phyloP scores from a whole-genome alignment of 352 stramenopile species.

The Phytophthora agathidicida region DNA sequence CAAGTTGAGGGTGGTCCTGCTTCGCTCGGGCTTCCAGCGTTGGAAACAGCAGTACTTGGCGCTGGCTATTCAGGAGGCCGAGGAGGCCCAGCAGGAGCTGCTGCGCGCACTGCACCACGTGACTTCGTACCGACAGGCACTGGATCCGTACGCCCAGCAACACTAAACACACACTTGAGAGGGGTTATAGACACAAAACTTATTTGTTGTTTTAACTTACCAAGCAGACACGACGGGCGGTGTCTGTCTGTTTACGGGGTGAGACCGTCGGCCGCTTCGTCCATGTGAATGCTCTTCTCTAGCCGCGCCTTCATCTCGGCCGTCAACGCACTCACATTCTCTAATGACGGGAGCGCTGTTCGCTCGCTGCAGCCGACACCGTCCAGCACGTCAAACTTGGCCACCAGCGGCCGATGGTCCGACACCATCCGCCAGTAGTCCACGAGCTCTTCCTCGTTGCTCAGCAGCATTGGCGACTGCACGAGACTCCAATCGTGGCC shows the following conservation, averaged over 20 bases:
- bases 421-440: conserved; percentile 88
- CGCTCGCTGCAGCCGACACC: conserved; percentile 2
- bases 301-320: conserved; percentile 31
- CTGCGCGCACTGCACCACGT: conserved; percentile 45
- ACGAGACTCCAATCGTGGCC: conserved; percentile 71
- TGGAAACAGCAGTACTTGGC: conserved; percentile 65
- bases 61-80: conserved; percentile 45
- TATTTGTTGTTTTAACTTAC: conserved; percentile 35
- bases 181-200: conserved; percentile 27
- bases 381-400: conserved; percentile 60
- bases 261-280: conserved; percentile 34
- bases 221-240: conserved; percentile 17
- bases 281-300: conserved; percentile 16
- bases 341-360: conserved; percentile 14
- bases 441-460: conserved; percentile 67
- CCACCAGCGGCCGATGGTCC: conserved; percentile 73
- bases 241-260: conserved; percentile 24
- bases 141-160: conserved; percentile 29
- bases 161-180: neutral
- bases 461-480: conserved; percentile 43
- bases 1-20: conserved; percentile 24
- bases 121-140: conserved; percentile 42
- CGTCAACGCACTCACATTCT: conserved; percentile 22
- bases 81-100: conserved; percentile 51
- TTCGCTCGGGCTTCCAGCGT: conserved; percentile 38